Evolutionary conservation across 768 basidiomycete species (phyloP), one percentile per base, ranked within the genome.

Genomic region (Gymnopilus junonius): DNA sequence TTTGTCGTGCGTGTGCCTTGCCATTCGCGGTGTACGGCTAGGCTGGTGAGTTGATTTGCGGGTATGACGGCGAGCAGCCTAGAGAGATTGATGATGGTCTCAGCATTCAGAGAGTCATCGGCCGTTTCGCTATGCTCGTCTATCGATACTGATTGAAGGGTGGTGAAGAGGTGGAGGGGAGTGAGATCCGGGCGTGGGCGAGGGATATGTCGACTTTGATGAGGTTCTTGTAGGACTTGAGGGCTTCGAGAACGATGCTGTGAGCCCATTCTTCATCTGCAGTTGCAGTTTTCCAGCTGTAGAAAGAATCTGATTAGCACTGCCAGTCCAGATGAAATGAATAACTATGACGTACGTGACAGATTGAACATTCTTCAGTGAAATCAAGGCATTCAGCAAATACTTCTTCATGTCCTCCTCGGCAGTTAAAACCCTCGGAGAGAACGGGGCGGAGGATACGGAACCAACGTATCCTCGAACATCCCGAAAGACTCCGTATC

Each of bases 391-490:
- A 37, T 50, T 56, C 12, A 29, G 40, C 3, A 65, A 50, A 40
- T 65, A 59, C 35, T 29, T 56, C 34, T 55, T 58, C 53, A 65
- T 43, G n/a, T 51, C 43, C 35, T 50, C 50, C 21, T 65, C 64
- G 4, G 39, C 64, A 11, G 48, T 46, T 7, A 35, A n/a, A 7
- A 61, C 39, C 8, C 56, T 55, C 31, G 45, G 61, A 4, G 17
- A 31, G 27, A 21, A 25, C 32, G 29, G 31, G 15, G 61, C 2
- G 27, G 11, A 4, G 56, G 39, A n/a, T 40, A 37, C 14, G 40
- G 54, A 8, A 55, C 54, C 0, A 55, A 14, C 14, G 34, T 5
- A 17, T 55, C 54, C 34, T 40, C n/a, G 17, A n/a, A 39, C 23
- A 29, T 4, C 11, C 21, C 25, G 42, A n/a, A 17, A 5, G 43